These are phyloP conservation scores for Xylariaceae sp. DNA, from an alignment of 2,329 filamentous ascomycete species.

Conservation along the genomic window DNA sequence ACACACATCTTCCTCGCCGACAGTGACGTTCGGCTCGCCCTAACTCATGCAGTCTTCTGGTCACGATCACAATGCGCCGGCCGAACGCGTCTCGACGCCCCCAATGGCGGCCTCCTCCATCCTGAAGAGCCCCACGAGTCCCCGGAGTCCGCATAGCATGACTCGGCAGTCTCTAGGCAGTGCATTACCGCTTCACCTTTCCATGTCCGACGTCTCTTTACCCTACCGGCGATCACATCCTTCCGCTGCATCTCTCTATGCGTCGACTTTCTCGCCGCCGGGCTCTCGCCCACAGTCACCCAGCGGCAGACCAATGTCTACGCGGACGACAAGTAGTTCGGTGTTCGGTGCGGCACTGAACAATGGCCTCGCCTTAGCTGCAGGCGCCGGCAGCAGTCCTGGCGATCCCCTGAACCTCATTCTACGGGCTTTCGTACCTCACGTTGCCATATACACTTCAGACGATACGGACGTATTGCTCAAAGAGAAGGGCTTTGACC, in stretches of 20 bases:
- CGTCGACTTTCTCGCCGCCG: constrained; percentile 62
- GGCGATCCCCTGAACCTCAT: constrained; percentile 61
- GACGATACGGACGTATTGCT: constrained; percentile 77
- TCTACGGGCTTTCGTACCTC: constrained; percentile 79
- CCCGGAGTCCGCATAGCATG: constrained; percentile 55
- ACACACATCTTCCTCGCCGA: background rate
- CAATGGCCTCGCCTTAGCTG: constrained; percentile 41
- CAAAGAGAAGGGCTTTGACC: constrained; percentile 74
- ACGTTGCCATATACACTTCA: constrained; percentile 83
- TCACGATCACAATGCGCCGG: constrained; percentile 40
- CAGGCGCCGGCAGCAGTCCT: constrained; percentile 40
- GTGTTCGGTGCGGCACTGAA: constrained; percentile 47
- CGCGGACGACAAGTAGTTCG: constrained; percentile 52
- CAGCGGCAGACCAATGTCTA: constrained; percentile 53
- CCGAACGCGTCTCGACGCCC: constrained; percentile 64
- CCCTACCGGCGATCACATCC: constrained; percentile 52
- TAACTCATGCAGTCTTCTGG: constrained; percentile 29
- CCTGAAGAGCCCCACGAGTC: constrained; percentile 34
- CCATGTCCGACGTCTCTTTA: constrained; percentile 49
- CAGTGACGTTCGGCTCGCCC: constrained; percentile 1
- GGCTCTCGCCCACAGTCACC: constrained; percentile 65
- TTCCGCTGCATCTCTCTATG: constrained; percentile 56
- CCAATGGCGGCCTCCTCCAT: constrained; percentile 60
- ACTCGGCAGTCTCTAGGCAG: constrained; percentile 51
- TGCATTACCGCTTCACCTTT: constrained; percentile 42